Evolutionary conservation across 2,329 filamentous ascomycete genomes (phyloP).

Genomic region (Bertia moriformis): DNA sequence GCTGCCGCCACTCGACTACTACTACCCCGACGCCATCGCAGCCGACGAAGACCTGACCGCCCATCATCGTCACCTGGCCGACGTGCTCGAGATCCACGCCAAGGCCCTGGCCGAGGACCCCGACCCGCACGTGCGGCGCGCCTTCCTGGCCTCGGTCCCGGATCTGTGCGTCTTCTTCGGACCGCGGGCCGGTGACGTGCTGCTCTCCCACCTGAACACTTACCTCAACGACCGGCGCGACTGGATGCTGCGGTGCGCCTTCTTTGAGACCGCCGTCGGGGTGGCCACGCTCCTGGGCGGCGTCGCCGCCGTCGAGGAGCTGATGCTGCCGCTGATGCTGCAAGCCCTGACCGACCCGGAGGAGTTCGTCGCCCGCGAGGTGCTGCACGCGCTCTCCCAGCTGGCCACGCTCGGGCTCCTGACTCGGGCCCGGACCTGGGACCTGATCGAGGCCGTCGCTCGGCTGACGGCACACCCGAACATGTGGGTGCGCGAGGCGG

Average conservation of each 20-base stretch:
- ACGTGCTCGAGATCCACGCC: conserved; percentile 74
- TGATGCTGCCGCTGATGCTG: conserved; percentile 88
- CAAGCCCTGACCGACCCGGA: conserved; percentile 87
- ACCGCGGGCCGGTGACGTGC: conserved; percentile 84
- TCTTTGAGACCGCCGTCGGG: conserved; percentile 89
- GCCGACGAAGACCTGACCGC: conserved; percentile 72
- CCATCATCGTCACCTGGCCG: conserved; percentile 67
- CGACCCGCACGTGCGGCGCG: conserved; percentile 72
- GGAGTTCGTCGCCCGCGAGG: conserved; percentile 83
- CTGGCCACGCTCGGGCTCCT: conserved; percentile 80
- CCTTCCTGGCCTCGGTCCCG: conserved; percentile 81
- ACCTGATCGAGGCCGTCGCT: conserved; percentile 68
- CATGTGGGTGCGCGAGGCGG: conserved; percentile 83
- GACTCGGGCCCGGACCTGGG: conserved; percentile 72
- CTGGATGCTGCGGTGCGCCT: conserved; percentile 91
- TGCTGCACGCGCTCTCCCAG: conserved; percentile 72
- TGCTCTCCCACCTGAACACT: conserved; percentile 88
- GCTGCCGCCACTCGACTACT: conserved; percentile 59
- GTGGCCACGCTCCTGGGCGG: conserved; percentile 84
- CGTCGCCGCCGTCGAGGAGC: conserved; percentile 79
- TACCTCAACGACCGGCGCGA: conserved; percentile 93
- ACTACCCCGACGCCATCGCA: conserved; percentile 57
- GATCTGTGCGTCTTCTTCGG: conserved; percentile 92
- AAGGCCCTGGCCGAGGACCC: conserved; percentile 78
- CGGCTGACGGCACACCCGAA: conserved; percentile 90